Conservation (phyloP, 768 basidiomycete genomes). For the Termitomyces sp. region DNA sequence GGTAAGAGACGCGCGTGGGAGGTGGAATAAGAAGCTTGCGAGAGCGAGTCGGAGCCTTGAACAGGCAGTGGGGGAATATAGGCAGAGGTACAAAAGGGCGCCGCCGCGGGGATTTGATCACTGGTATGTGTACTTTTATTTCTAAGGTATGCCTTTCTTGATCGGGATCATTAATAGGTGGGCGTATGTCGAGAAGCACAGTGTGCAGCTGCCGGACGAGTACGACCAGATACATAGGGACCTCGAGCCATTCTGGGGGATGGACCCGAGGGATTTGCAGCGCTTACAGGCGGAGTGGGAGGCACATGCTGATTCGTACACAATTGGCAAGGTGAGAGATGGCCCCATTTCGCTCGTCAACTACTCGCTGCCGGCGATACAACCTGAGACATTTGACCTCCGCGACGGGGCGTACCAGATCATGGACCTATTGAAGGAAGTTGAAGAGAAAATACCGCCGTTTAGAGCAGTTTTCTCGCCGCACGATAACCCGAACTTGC, state of each 20-base stretch:
- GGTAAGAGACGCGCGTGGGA: conserved; percentile 62
- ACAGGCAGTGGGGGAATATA: conserved; percentile 75
- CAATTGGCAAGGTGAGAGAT: conserved; percentile 28
- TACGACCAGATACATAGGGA: conserved; percentile 72
- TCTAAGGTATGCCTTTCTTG: neutral
- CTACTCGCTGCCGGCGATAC: conserved; percentile 20
- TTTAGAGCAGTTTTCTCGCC: conserved; percentile 49
- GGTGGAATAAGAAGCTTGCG: conserved; percentile 55
- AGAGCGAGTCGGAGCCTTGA: conserved; percentile 71
- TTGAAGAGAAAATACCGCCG: conserved; percentile 35
- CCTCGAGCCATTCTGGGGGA: conserved; percentile 77
- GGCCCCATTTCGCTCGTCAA: conserved; percentile 23
- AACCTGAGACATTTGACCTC: conserved; percentile 16
- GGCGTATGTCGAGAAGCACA: conserved; percentile 50
- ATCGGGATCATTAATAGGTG: conserved; percentile 24
- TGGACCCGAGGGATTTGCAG: conserved; percentile 36
- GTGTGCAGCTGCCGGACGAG: conserved; percentile 77
- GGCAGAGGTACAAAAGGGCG: conserved; percentile 59
- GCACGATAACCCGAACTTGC: conserved; percentile 40
- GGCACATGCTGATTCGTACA: conserved; percentile 30
- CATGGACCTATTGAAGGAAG: conserved; percentile 33
- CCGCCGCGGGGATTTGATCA: conserved; percentile 82
- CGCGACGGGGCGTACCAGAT: conserved; percentile 22
- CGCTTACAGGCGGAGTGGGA: conserved; percentile 31
- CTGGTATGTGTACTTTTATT: neutral